Evolutionary conservation across 2,329 filamentous ascomycete species (phyloP), one percentile per base, ranked within the genome.

Genomic region (Chaetomium strumarium): DNA sequence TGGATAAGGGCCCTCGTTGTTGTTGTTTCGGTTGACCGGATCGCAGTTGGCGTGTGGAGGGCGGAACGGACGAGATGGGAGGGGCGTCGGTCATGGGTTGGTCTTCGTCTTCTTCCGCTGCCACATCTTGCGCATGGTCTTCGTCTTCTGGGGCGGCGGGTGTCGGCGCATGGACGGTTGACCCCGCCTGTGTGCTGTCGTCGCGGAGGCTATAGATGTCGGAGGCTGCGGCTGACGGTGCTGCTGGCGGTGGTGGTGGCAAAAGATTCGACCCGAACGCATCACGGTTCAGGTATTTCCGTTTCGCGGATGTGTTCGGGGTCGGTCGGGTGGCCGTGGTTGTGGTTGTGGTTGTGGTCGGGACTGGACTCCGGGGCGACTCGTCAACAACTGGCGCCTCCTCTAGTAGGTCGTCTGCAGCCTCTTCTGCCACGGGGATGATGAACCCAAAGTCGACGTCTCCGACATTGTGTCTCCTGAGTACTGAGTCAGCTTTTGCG

Each of bases 361-460:
- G 55, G 17, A 44, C 30, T 14, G 47, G 55, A 36, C 4, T 54
- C 14, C 3, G 48, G 17, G 46, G 53, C 45, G 53, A 52, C 41
- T 55, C 30, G 8, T 64, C 53, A n/a, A 55, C 51, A 24, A 57
- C 34, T n/a, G 58, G 33, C 1, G 49, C 49, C 38, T 58, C 51
- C 48, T 57, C 48, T 4, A 51, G 49, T 41, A n/a, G n/a, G n/a
- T 59, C 53, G 14, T 51, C 50, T n/a, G 52, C 46, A 29, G 53
- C 58, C 14, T 56, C 61, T 50, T 61, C 60, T 20, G 60, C 57
- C 20, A 66, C 55, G 14, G 68, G 64, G 37, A 77, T 66, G 55
- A 71, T 72, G 29, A 83, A 73, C 13, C 73, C 75, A 62, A 85
- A 85, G 6, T 80, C 80, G 11, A 81, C 74, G 57, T 84, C 79